A percentile compares a stretch with the other conserved stretches of the same genome.
Evolutionary conservation across 1,284 basidiomycete species (phyloP).

Genomic region (Trametes sp.): DNA sequence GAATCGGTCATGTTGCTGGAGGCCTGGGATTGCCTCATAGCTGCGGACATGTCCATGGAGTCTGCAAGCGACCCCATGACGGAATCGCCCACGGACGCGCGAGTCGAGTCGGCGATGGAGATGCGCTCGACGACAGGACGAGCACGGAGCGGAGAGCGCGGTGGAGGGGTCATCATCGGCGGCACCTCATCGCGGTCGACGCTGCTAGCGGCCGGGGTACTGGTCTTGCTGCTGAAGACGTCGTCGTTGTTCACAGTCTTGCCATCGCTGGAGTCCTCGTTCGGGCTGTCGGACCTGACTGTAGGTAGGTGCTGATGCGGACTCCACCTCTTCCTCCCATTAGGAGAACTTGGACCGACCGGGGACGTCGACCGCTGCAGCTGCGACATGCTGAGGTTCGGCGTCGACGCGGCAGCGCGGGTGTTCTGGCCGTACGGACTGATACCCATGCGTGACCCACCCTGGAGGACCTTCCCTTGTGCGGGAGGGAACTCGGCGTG

Average conservation of each 20-base stretch:
- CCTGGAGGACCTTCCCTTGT: constrained; percentile 52
- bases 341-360: constrained; percentile 39
- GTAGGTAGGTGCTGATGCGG: constrained; percentile 62
- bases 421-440: constrained; percentile 46
- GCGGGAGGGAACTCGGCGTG: constrained; percentile 60
- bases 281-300: constrained; percentile 60
- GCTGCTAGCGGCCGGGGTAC: constrained; percentile 8
- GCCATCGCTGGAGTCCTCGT: constrained; percentile 38
- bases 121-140: constrained; percentile 46
- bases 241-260: constrained; percentile 36
- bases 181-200: constrained; percentile 46
- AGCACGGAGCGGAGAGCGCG: constrained; percentile 61
- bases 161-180: constrained; percentile 51
- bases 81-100: constrained; percentile 50
- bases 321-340: constrained; percentile 55
- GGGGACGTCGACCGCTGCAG: constrained; percentile 42
- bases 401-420: constrained; percentile 64
- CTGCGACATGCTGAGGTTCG: constrained; percentile 54
- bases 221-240: constrained; percentile 26
- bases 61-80: constrained; percentile 39
- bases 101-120: constrained; percentile 50
- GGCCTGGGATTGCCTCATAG: constrained; percentile 44
- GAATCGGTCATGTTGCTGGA: constrained; percentile 61
- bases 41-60: constrained; percentile 32
- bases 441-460: constrained; percentile 35